Evolutionary conservation across 148 eudicot genomes (phyloP), one percentile per base, ranked within the genome.

Genomic region (Pharnaceum exiguum): DNA sequence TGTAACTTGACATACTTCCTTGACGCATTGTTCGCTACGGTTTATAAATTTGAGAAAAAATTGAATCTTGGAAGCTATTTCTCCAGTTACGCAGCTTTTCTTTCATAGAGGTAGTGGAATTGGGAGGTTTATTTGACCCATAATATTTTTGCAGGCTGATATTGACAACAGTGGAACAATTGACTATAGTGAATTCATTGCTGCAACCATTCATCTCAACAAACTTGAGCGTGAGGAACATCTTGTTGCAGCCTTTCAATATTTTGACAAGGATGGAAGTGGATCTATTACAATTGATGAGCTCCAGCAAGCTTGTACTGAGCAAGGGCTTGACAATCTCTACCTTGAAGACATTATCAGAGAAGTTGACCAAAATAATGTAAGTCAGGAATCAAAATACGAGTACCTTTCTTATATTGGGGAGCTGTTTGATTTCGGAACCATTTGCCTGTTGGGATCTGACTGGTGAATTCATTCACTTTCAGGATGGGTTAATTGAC

Each of bases 221-320:
- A 90, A 87, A 69, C 79, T 88, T 32, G 98, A 91, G 66, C 89
- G 96, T 1, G 96, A 91, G 49, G 98, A 88, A 65, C 94, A 82
- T 77, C 94, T 91, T 32, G 76, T 83, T 63, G 96, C 88, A 7
- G 98, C 98, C 24, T 91, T 88, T 63, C 85, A 76, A 50, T 91
- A 91, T 65, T 91, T 91, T 51, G 96, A 91, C 82, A 91, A 81
- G 74, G 96, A 91, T 76, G 83, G 84, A 52, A 91, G 98, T 79
- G 98, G 98, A 44, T 91, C 77, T 63, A 88, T 87, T 39, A 91
- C 98, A 16, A 79, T 85, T 48, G 98, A 91, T 71, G 96, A 91
- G 71, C 90, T 91, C 54, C 90, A 85, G 71, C 86, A 81, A 68
- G 96, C 94, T 51, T 91, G 96, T 71, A 71, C 52, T 6, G 90